Evolutionary conservation across 768 basidiomycete species (phyloP).

Genomic region (Amanita muscaria): DNA sequence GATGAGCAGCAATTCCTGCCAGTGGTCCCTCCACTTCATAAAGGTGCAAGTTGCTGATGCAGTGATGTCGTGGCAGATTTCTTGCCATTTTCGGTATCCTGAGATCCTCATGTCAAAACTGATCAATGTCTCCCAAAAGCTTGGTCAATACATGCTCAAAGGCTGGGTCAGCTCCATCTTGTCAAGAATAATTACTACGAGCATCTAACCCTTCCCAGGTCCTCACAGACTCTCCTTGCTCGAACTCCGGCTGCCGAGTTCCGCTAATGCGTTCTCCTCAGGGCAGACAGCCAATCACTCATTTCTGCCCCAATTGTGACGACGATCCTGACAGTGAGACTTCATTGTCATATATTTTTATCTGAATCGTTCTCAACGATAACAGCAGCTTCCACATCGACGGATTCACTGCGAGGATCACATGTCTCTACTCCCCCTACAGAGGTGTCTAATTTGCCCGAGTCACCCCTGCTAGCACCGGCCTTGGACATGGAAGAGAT

Average conservation of each 20-base stretch:
- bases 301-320: conserved; percentile 62
- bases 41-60: conserved; percentile 13
- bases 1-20: conserved; percentile 40
- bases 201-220: too few relatives aligned
- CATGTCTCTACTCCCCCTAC: conserved; percentile 73
- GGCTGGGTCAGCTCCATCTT: conserved; percentile 54
- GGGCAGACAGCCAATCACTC: conserved; percentile 31
- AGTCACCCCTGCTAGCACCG: conserved; percentile 55
- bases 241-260: conserved; percentile 44
- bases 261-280: conserved; percentile 70
- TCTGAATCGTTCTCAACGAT: conserved; percentile 8
- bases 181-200: too few relatives aligned
- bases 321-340: conserved; percentile 25
- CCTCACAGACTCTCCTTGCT: conserved; percentile 34
- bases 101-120: conserved; percentile 35
- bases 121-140: conserved; percentile 47
- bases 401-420: conserved; percentile 45
- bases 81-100: neutral
- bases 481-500: conserved; percentile 60
- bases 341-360: neutral
- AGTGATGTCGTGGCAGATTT: conserved; percentile 24
- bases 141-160: conserved; percentile 67
- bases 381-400: conserved; percentile 32
- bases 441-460: conserved; percentile 52
- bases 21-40: conserved; percentile 45